phyloP scores from a whole-genome alignment of 2,329 filamentous ascomycete species.

The Xylaria multiplex region DNA sequence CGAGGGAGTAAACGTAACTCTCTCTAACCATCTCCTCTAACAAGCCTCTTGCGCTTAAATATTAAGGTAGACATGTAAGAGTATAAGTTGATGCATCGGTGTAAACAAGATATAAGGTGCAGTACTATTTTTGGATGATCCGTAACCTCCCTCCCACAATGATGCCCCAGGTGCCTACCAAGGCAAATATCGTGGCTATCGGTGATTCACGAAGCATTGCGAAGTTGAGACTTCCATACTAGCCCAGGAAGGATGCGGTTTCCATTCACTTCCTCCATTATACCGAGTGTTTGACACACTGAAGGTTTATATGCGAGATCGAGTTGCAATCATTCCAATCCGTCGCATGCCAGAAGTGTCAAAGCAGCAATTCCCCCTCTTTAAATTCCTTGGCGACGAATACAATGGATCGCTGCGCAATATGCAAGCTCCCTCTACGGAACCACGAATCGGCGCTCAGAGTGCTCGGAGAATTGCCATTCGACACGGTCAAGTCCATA shows the following conservation, averaged over 20 bases:
- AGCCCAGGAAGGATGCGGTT: not conserved
- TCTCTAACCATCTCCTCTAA: too few species aligned
- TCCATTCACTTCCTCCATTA: not conserved
- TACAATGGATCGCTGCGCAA: conserved; percentile 34
- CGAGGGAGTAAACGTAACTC: too few species aligned
- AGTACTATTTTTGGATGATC: not conserved
- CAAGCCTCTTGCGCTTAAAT: too few species aligned
- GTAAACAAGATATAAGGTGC: not conserved
- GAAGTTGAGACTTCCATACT: conserved; percentile 15
- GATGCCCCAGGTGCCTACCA: not conserved
- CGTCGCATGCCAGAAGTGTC: not conserved
- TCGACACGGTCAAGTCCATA: conserved; percentile 40
- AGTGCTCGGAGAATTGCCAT: conserved; percentile 41
- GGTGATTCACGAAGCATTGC: not conserved
- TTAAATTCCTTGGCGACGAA: not conserved
- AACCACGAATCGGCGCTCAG: conserved; percentile 40
- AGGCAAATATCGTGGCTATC: too few species aligned
- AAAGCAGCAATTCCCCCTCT: too few species aligned
- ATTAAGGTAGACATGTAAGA: too few species aligned
- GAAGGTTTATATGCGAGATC: not conserved
- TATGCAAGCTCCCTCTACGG: conserved; percentile 30
- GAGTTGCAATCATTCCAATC: not conserved
- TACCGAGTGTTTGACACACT: not conserved
- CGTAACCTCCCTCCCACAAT: not conserved
- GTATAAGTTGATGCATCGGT: too few species aligned